These are phyloP conservation scores for Coemansia aciculifera DNA, from an alignment of 192 early-diverging fungal species.

Conservation along the genomic window DNA sequence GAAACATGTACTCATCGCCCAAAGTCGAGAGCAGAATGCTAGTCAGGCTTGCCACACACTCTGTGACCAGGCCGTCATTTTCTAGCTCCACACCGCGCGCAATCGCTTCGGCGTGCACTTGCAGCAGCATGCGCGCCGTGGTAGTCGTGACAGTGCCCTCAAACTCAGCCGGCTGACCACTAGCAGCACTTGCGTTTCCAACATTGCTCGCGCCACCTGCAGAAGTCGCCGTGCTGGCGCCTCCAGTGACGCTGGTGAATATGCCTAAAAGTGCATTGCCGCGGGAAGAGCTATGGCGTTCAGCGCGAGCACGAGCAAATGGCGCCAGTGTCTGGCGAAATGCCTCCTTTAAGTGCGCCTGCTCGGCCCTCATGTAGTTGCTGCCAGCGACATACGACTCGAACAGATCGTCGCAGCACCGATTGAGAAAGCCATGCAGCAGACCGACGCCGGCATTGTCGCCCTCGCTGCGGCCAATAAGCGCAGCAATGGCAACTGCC, in stretches of 20 bases:
- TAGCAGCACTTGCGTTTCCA: neutral
- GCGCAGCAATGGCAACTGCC: constrained; percentile 46
- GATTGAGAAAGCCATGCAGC: constrained; percentile 74
- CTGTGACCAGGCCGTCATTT: constrained; percentile 63
- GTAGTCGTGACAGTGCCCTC: constrained; percentile 30
- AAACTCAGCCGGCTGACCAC: constrained; percentile 7
- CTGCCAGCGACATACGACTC: constrained; percentile 89
- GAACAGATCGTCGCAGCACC: constrained; percentile 93
- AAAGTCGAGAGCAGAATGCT: constrained; percentile 73
- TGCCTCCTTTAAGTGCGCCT: constrained; percentile 65
- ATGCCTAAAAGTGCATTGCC: constrained; percentile 54
- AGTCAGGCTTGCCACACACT: constrained; percentile 68
- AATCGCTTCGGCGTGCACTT: constrained; percentile 76
- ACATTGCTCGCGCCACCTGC: neutral
- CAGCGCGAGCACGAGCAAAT: constrained; percentile 50
- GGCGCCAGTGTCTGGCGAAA: constrained; percentile 58
- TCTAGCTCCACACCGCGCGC: constrained; percentile 78
- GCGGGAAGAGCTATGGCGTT: constrained; percentile 39
- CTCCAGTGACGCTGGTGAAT: constrained; percentile 45
- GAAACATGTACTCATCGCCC: constrained; percentile 82
- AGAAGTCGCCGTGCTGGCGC: neutral
- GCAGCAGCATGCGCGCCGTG: constrained; percentile 53
- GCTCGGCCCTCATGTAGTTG: constrained; percentile 82
- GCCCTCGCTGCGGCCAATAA: constrained; percentile 54
- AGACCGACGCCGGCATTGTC: constrained; percentile 54